These are phyloP conservation scores for Globisporangium viniferum DNA, from an alignment of 352 stramenopile species.

Conservation along the genomic window DNA sequence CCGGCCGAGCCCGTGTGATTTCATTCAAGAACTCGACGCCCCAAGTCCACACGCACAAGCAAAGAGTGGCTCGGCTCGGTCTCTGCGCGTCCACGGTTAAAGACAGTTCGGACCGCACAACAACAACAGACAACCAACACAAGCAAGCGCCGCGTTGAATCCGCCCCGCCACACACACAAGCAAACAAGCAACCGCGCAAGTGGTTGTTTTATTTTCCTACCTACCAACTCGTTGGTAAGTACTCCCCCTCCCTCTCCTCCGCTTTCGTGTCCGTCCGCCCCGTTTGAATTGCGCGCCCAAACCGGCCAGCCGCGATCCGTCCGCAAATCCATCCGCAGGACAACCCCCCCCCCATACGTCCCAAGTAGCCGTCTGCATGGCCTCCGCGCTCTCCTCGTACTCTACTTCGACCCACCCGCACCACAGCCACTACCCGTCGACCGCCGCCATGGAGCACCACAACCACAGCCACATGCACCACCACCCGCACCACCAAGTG, in stretches of 20 bases:
- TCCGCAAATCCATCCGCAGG: not conserved
- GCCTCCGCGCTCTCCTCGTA: constrained; percentile 9
- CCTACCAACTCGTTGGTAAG: constrained; percentile 22
- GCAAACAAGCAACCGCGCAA: not conserved
- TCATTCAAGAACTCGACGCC: constrained; percentile 15
- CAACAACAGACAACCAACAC: not conserved
- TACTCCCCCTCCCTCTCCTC: not conserved
- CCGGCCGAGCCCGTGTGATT: not conserved
- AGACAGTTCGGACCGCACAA: constrained; percentile 12
- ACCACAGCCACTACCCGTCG: not conserved
- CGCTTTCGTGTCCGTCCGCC: constrained; percentile 1
- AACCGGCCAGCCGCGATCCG: not conserved
- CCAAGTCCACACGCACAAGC: constrained; percentile 9
- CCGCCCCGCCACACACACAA: constrained; percentile 7
- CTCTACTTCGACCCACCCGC: constrained; percentile 10
- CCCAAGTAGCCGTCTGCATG: constrained; percentile 7
- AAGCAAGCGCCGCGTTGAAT: not conserved
- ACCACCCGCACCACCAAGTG: constrained; percentile 23
- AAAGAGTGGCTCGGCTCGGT: constrained; percentile 13
- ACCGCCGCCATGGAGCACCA: constrained; percentile 16
- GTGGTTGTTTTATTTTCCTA: constrained; percentile 21
- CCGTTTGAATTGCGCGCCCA: constrained; percentile 16
- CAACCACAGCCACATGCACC: constrained; percentile 8
- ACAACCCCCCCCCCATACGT: not conserved
- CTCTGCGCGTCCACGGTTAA: constrained; percentile 12